Evolutionary conservation across 73 alveolate genomes (phyloP).

Genomic region (Breviolum minutum): DNA sequence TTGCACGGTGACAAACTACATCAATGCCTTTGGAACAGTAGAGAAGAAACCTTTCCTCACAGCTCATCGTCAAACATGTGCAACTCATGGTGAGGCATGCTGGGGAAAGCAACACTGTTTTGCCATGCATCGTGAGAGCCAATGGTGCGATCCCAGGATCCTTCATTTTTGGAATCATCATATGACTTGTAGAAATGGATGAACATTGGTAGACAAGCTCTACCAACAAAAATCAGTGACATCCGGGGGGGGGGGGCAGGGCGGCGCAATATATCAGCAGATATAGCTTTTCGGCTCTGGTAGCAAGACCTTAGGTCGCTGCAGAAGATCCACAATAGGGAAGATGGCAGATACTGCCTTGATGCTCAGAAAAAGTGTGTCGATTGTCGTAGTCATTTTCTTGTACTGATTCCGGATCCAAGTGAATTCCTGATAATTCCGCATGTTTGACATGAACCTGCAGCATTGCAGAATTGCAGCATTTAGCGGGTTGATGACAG

Average conservation of each 20-base stretch:
- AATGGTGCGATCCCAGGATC: conserved; percentile 30
- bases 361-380: not conserved
- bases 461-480: too few species aligned
- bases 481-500: not conserved
- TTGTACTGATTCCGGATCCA: too few species aligned
- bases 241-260: conserved; percentile 40
- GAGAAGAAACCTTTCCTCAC: too few species aligned
- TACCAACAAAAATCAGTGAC: not conserved
- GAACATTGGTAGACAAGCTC: too few species aligned
- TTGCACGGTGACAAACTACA: too few species aligned
- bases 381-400: too few species aligned
- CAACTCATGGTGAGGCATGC: conserved; percentile 24
- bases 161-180: not conserved
- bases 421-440: too few species aligned
- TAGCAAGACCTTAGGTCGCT: conserved; percentile 4
- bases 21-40: too few species aligned
- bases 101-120: conserved; percentile 93
- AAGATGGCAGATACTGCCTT: conserved; percentile 62
- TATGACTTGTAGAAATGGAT: not conserved
- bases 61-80: not conserved
- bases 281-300: not conserved
- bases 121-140: conserved; percentile 89
- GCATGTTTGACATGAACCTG: too few species aligned
- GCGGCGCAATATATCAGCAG: not conserved
- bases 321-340: conserved; percentile 74